Conservation (phyloP, 768 basidiomycete species). For the Suillus americanus region DNA sequence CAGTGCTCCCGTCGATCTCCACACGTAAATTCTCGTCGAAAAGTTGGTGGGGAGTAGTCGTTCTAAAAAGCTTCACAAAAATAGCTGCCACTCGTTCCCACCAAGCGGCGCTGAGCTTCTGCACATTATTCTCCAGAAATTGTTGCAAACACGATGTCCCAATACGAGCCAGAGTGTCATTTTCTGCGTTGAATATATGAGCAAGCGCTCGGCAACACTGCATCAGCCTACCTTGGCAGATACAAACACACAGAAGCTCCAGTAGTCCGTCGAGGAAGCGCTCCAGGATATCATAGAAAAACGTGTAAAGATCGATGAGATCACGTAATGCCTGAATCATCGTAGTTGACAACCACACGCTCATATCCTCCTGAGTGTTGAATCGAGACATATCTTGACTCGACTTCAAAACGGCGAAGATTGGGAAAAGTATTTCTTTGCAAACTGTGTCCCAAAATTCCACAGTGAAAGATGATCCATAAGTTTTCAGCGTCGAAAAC, state of each 20-base stretch:
- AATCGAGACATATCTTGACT: constrained; percentile 91
- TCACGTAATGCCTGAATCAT: constrained; percentile 98
- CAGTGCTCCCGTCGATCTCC: constrained; percentile 63
- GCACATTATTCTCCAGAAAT: constrained; percentile 88
- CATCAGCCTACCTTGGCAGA: constrained; percentile 84
- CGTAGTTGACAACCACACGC: constrained; percentile 97
- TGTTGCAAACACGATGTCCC: constrained; percentile 98
- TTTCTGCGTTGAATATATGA: constrained; percentile 56
- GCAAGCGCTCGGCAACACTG: constrained; percentile 4
- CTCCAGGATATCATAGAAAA: constrained; percentile 89
- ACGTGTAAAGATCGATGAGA: constrained; percentile 93
- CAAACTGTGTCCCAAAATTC: constrained; percentile 99
- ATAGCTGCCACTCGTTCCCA: constrained; percentile 94
- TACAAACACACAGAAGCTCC: constrained; percentile 92
- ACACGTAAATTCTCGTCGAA: constrained; percentile 91
- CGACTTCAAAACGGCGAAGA: constrained; percentile 93
- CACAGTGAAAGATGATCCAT: constrained; percentile 80
- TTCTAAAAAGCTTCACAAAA: constrained; percentile 95
- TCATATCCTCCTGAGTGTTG: constrained; percentile 97
- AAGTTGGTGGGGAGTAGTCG: constrained; percentile 94
- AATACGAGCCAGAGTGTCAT: constrained; percentile 95
- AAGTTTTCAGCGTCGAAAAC: constrained; percentile 89
- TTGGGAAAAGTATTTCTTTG: constrained; percentile 95
- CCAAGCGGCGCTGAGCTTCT: constrained; percentile 75
- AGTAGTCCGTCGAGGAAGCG: constrained; percentile 90